These are phyloP conservation scores for Globisporangium canariense DNA, from an alignment of 352 stramenopile species.

Conservation along the genomic window DNA sequence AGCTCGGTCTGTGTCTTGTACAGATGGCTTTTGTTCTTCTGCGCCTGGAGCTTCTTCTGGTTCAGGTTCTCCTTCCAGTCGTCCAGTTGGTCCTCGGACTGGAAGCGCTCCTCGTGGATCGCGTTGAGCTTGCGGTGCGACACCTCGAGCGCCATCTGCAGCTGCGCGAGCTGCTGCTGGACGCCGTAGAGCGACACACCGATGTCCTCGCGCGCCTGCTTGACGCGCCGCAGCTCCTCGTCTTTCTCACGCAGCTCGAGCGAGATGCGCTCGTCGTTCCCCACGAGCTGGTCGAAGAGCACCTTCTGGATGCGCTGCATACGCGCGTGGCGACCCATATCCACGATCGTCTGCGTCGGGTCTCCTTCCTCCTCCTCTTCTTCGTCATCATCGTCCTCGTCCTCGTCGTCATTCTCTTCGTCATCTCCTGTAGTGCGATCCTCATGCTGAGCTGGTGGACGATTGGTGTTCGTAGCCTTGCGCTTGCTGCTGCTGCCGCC, in stretches of 20 bases:
- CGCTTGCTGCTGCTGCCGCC: neutral
- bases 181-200: constrained; percentile 93
- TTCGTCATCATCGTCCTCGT: constrained; percentile 35
- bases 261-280: constrained; percentile 67
- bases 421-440: neutral
- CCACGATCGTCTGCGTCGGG: constrained; percentile 74
- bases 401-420: constrained; percentile 29
- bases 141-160: constrained; percentile 89
- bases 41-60: constrained; percentile 61
- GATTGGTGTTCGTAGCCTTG: neutral
- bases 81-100: constrained; percentile 68
- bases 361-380: constrained; percentile 60
- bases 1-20: constrained; percentile 87
- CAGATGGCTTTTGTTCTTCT: constrained; percentile 59
- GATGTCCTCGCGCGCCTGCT: constrained; percentile 80
- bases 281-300: constrained; percentile 71
- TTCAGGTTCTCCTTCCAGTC: constrained; percentile 59
- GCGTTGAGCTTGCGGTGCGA: constrained; percentile 69
- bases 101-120: constrained; percentile 63
- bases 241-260: constrained; percentile 78
- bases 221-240: constrained; percentile 64
- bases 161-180: constrained; percentile 92
- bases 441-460: neutral
- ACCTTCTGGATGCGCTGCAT: constrained; percentile 88
- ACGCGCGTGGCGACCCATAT: constrained; percentile 70